A percentile compares a stretch with the other conserved stretches of the same genome.
Evolutionary conservation across 1,284 basidiomycete species (phyloP).

Genomic region (Cystobasidiaceae sp.): DNA sequence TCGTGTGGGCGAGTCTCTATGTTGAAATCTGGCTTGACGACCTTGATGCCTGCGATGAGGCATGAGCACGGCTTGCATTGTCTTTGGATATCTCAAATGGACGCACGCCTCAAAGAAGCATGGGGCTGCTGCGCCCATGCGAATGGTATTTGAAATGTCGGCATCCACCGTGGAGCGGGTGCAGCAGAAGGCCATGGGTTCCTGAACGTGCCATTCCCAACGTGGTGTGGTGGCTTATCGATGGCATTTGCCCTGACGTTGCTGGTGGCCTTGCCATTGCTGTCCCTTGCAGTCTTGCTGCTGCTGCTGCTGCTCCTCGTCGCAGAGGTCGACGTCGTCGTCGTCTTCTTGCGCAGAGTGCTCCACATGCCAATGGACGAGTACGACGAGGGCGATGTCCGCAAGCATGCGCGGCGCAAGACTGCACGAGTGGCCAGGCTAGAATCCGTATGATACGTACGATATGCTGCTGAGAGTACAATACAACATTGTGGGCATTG

Average conservation of each 20-base stretch:
- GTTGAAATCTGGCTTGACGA: constrained; percentile 28
- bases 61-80: background rate
- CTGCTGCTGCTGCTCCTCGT: background rate
- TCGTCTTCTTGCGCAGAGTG: constrained; percentile 3
- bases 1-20: constrained; percentile 18
- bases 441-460: no score
- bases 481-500: no score
- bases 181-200: constrained; percentile 32
- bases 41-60: background rate
- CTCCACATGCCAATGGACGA: constrained; percentile 15
- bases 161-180: constrained; percentile 9
- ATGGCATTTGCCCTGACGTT: background rate
- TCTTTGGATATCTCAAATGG: background rate
- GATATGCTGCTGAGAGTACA: no score
- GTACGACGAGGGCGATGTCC: no score
- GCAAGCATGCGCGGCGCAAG: no score
- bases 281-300: background rate
- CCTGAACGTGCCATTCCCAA: constrained; percentile 6
- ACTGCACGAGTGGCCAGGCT: no score
- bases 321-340: background rate
- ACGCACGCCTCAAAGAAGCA: constrained; percentile 19
- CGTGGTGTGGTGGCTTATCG: constrained; percentile 20
- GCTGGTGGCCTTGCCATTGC: background rate
- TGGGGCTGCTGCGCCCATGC: constrained; percentile 16
- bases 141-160: constrained; percentile 12